phyloP scores from a whole-genome alignment of 306 rosid species.

The Rosa lucieae region DNA sequence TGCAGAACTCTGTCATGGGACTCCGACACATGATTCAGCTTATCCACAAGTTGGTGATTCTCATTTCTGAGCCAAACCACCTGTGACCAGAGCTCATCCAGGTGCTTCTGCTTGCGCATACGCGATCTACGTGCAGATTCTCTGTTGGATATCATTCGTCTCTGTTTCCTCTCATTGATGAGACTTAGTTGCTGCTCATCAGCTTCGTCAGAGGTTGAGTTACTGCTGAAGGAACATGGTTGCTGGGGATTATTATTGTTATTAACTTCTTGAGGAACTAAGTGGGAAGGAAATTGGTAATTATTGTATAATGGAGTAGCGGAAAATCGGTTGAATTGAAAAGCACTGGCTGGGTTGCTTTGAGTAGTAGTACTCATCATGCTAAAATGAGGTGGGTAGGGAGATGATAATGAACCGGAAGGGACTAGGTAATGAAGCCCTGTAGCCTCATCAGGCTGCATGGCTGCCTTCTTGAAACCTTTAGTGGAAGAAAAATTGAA shows the following conservation, averaged over 20 bases:
- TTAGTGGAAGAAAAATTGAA: neutral
- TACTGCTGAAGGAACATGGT: constrained; percentile 61
- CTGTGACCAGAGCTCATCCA: constrained; percentile 96
- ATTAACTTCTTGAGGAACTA: constrained; percentile 41
- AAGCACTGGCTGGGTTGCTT: constrained; percentile 33
- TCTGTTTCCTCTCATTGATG: constrained; percentile 75
- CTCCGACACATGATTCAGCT: constrained; percentile 65
- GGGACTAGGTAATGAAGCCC: constrained; percentile 51
- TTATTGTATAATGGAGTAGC: constrained; percentile 40
- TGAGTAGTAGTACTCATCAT: constrained; percentile 24
- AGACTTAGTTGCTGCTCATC: constrained; percentile 69
- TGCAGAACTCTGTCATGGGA: constrained; percentile 54
- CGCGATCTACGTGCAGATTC: constrained; percentile 93
- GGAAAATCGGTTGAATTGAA: constrained; percentile 44
- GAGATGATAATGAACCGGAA: constrained; percentile 51
- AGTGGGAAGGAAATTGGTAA: constrained; percentile 44
- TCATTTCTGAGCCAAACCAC: constrained; percentile 85
- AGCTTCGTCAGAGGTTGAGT: constrained; percentile 88
- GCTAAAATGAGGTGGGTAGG: constrained; percentile 30
- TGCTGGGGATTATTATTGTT: constrained; percentile 32
- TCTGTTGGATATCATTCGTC: constrained; percentile 94
- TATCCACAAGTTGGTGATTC: constrained; percentile 72
- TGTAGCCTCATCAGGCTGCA: constrained; percentile 60
- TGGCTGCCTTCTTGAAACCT: constrained; percentile 32
- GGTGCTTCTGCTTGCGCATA: constrained; percentile 88